Evolutionary conservation across 2,329 filamentous ascomycete species (phyloP).

Genomic region (Stemphylium vesicarium): DNA sequence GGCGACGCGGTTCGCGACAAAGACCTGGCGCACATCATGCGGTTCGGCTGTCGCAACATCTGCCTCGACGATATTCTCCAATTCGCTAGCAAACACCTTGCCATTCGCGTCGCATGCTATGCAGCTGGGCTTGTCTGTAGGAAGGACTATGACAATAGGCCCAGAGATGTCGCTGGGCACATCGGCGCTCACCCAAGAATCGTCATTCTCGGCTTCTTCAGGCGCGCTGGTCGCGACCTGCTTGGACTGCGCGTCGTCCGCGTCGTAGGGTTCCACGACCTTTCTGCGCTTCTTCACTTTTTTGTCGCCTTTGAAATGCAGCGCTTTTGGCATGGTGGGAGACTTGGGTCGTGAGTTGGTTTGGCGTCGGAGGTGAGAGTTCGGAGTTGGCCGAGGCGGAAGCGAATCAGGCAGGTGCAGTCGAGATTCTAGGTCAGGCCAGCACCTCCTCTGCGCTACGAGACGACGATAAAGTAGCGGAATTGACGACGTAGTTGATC

Average conservation of each 20-base stretch:
- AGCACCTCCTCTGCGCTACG: slow-evolving; percentile 11
- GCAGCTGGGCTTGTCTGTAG: slow-evolving; percentile 74
- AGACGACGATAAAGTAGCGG: slow-evolving; percentile 22
- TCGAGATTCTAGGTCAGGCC: slow-evolving; percentile 18
- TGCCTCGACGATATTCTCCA: slow-evolving; percentile 88
- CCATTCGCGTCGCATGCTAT: slow-evolving; percentile 86
- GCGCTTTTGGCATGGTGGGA: slow-evolving; percentile 77
- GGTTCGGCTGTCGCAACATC: slow-evolving; percentile 88
- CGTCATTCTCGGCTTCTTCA: slow-evolving; percentile 67
- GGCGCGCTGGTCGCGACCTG: slow-evolving; percentile 45
- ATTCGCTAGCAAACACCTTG: slow-evolving; percentile 78
- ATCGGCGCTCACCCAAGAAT: slow-evolving; percentile 92
- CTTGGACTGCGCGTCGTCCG: slow-evolving; percentile 43
- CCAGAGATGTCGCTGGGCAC: slow-evolving; percentile 75
- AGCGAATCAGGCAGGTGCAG: slow-evolving; percentile 38
- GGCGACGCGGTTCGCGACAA: slow-evolving; percentile 83
- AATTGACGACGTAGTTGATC: slow-evolving; percentile 5
- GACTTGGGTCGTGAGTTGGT: slow-evolving; percentile 14
- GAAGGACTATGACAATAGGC: slow-evolving; percentile 81
- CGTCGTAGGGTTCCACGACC: slow-evolving; percentile 59
- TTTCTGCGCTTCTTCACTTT: slow-evolving; percentile 92
- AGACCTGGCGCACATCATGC: slow-evolving; percentile 94
- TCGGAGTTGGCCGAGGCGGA: slow-evolving; percentile 35
- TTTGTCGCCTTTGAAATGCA: slow-evolving; percentile 97
- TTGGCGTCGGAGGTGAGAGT: slow-evolving; percentile 18